Evolutionary conservation across 257 asterid genomes (phyloP).

Genomic region (Eustoma russellianum): DNA sequence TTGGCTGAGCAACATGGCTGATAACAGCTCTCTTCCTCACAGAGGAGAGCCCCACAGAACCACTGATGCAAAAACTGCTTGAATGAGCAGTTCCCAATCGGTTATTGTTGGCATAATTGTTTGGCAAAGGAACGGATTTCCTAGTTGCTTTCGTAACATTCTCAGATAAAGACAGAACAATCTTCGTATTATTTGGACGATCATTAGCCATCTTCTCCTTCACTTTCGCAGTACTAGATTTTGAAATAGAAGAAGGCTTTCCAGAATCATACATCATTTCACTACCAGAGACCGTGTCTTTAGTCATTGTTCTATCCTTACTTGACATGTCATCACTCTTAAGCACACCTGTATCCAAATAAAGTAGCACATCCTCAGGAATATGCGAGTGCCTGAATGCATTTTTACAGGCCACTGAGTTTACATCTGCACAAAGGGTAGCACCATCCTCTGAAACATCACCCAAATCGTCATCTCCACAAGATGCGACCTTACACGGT

Average conservation of each 20-base stretch:
- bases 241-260: slow-evolving; percentile 19
- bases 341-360: slow-evolving; percentile 16
- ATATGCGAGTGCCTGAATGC: slow-evolving; percentile 28
- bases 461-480: slow-evolving; percentile 18
- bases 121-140: slow-evolving; percentile 20
- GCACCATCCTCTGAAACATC: slow-evolving; percentile 19
- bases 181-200: slow-evolving; percentile 6
- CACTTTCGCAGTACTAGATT: slow-evolving; percentile 13
- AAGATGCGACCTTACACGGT: slow-evolving; percentile 6
- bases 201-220: slow-evolving; percentile 5
- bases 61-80: slow-evolving; percentile 29
- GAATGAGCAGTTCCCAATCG: slow-evolving; percentile 25
- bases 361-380: slow-evolving; percentile 35
- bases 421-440: slow-evolving; percentile 20
- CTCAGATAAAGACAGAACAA: slow-evolving; percentile 17
- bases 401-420: background rate
- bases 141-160: slow-evolving; percentile 21
- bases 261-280: slow-evolving; percentile 7
- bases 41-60: slow-evolving; percentile 23
- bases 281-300: slow-evolving; percentile 18
- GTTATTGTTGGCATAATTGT: slow-evolving; percentile 31
- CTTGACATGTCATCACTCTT: slow-evolving; percentile 21
- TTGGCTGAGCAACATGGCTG: slow-evolving; percentile 43
- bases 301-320: slow-evolving; percentile 19
- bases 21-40: slow-evolving; percentile 25